Evolutionary conservation across 1,284 basidiomycete genomes (phyloP).

Genomic region (Ceraceosorus bombacis): DNA sequence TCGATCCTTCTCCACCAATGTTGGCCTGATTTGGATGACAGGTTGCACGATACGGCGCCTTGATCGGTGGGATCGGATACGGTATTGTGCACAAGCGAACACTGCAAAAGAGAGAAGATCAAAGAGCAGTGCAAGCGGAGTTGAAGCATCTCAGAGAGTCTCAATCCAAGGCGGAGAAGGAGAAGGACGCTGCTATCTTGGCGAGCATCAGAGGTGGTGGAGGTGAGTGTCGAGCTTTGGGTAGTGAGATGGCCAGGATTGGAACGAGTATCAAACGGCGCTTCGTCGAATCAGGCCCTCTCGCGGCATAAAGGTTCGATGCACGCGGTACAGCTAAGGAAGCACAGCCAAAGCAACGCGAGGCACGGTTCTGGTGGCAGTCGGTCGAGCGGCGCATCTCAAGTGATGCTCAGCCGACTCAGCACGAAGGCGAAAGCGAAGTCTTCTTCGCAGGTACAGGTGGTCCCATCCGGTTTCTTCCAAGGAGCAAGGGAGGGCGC

Average conservation of each 20-base stretch:
- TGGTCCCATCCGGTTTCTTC: no score
- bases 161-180: conserved; percentile 69
- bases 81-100: conserved; percentile 86
- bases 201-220: conserved; percentile 22
- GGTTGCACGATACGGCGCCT: conserved; percentile 93
- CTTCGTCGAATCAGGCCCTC: conserved; percentile 8
- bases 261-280: background rate
- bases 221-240: conserved; percentile 12
- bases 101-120: conserved; percentile 74
- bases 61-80: conserved; percentile 79
- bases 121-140: conserved; percentile 60
- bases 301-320: no score
- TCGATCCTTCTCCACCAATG: no score
- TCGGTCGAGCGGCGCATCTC: no score
- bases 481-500: no score
- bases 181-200: conserved; percentile 50
- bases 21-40: conserved; percentile 45
- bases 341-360: no score
- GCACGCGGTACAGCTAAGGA: no score
- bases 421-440: no score
- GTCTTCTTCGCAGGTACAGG: no score
- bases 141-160: conserved; percentile 51
- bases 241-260: background rate
- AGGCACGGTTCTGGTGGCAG: no score
- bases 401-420: no score